These are phyloP conservation scores for Wickerhamomyces subpelliculosus DNA, from an alignment of 805 yeast species.

Conservation along the genomic window DNA sequence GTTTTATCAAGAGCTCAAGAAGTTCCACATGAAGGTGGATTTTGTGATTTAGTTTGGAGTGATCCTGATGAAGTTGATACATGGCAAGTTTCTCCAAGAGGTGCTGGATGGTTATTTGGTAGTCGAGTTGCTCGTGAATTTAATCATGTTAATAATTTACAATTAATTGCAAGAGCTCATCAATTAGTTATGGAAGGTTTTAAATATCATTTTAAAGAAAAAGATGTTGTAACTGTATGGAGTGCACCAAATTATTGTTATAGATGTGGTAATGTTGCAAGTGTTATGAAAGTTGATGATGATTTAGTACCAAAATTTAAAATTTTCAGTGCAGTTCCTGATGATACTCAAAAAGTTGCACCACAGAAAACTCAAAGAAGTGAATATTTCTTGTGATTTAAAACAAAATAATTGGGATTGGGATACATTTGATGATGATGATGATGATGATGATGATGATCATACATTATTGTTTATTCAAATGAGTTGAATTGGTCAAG, in stretches of 20 bases:
- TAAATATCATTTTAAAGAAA: conserved; percentile 91
- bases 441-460: no score
- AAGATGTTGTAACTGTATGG: conserved; percentile 97
- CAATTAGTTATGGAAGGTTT: conserved; percentile 98
- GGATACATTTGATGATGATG: no score
- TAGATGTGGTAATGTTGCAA: conserved; percentile 96
- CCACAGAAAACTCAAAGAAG: conserved; percentile 28
- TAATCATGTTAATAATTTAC: conserved; percentile 87
- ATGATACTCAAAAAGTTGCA: conserved; percentile 40
- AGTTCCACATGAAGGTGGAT: conserved; percentile 98
- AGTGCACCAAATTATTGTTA: conserved; percentile 96
- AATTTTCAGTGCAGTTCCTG: conserved; percentile 93
- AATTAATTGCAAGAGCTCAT: conserved; percentile 91
- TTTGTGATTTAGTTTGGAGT: conserved; percentile 95
- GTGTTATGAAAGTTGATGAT: conserved; percentile 94
- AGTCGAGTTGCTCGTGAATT: conserved; percentile 91
- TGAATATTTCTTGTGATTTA: conserved; percentile 23
- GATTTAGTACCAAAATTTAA: conserved; percentile 82
- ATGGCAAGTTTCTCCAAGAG: conserved; percentile 97
- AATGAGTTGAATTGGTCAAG: no score
- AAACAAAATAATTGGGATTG: no score
- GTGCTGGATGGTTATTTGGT: conserved; percentile 98
- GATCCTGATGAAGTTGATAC: conserved; percentile 97
- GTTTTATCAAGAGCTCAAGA: conserved; percentile 95
- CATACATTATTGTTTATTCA: no score